Base-by-base conservation (phyloP, 768 basidiomycete species). In the Steccherinum ochraceum region DNA sequence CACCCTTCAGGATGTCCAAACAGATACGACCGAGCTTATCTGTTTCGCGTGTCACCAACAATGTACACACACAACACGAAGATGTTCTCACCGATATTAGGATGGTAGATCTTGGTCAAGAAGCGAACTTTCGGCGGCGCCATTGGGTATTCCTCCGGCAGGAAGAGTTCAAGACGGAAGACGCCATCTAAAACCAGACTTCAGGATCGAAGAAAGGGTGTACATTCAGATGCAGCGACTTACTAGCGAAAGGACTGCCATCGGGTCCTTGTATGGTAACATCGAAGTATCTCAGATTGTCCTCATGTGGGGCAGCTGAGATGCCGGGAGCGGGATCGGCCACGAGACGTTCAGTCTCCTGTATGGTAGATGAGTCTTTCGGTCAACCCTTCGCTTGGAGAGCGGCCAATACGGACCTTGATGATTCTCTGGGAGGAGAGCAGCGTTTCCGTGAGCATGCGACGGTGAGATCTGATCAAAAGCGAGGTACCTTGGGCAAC, bases 101-200 rank as follows among this genome's bases (percentile, higher is more conserved):
- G 94, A 69, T 97, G 93, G 74, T 95, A 94, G 75, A 97, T 95
- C 84, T 93, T 94, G 51, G 94, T 96, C 60, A 96, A 73, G 73
- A 95, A 97, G 58, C 95, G 79, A 52, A 99, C 96, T 72, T 99
- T 99, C 20, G 96, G 96, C 0, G 96, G 95, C 46, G 88, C 89
- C 96, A 99, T 99, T 1, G 96, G 96, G 71, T 99, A 99, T 68
- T 98, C 96, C 69, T 98, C 96, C 3, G 96, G 96, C 23, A 99
- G 75, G 73, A 98, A 99, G 41, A 99, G 76, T 69, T 99, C 96
- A n/a, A 98, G 78, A 61, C 85, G 88, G 74, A 98, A 98, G 18
- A 89, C 75, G 19, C 95, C 96, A 60, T 86, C 94, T 96, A 52
- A 11, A 52, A 30, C 46, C 5, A 48, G 47, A 45, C 39, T 61